phyloP scores from a whole-genome alignment of 1,284 basidiomycete genomes.

The Boletus austroedulis region DNA sequence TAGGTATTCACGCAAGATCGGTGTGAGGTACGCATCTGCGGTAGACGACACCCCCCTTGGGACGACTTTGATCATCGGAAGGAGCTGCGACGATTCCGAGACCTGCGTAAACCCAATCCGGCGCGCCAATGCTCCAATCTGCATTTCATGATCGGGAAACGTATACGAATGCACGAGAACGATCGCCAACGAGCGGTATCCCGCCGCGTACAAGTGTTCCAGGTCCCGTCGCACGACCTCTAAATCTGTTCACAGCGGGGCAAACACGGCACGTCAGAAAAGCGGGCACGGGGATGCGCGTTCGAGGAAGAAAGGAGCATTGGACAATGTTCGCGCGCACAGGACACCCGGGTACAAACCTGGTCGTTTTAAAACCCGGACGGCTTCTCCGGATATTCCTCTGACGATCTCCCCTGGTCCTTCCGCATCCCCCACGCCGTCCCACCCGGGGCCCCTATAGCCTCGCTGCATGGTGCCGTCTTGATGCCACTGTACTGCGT shows the following conservation, averaged over 20 bases:
- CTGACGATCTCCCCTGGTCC: conserved; percentile 76
- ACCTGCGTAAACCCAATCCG: conserved; percentile 84
- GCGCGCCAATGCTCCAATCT: conserved; percentile 72
- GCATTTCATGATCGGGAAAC: conserved; percentile 76
- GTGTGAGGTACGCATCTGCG: conserved; percentile 96
- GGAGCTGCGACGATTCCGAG: conserved; percentile 82
- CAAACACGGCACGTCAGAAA: neutral
- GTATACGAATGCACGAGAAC: conserved; percentile 93
- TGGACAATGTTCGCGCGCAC: neutral
- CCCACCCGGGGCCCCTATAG: conserved; percentile 75
- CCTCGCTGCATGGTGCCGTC: conserved; percentile 63
- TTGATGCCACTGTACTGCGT: conserved; percentile 73
- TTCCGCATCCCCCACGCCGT: conserved; percentile 62
- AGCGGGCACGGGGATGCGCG: conserved; percentile 11
- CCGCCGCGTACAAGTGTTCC: conserved; percentile 65
- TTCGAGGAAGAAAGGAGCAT: neutral
- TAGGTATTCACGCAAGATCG: conserved; percentile 83
- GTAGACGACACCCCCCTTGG: conserved; percentile 90
- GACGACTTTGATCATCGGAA: conserved; percentile 96
- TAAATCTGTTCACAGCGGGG: conserved; percentile 45
- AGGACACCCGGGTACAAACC: conserved; percentile 34
- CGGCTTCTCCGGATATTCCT: conserved; percentile 90
- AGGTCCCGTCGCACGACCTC: conserved; percentile 57
- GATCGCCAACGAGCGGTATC: conserved; percentile 83
- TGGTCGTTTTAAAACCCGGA: conserved; percentile 78